Conservation (phyloP, 2,329 filamentous ascomycete species). For the Sporothrix globosa region DNA sequence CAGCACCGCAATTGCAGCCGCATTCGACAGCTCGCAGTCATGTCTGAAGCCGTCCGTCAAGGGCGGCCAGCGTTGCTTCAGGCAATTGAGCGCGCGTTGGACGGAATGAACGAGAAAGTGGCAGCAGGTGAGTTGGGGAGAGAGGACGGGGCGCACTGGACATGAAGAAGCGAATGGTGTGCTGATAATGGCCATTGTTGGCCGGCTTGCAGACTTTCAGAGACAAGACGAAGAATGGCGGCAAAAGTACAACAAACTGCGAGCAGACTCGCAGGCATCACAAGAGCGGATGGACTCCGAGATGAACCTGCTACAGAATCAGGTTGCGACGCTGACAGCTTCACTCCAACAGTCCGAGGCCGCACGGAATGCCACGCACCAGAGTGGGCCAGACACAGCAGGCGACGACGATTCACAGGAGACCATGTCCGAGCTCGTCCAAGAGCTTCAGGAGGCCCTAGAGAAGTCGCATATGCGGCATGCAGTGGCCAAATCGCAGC, state of each 20-base stretch:
- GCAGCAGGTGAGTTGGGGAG: conserved; percentile 29
- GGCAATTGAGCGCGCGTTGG: conserved; percentile 48
- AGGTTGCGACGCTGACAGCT: conserved; percentile 43
- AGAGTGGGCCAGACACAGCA: not conserved
- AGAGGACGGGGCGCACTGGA: no score
- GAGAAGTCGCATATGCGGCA: conserved; percentile 33
- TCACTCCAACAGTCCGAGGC: not conserved
- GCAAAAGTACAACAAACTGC: conserved; percentile 22
- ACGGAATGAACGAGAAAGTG: conserved; percentile 44
- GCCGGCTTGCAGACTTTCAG: conserved; percentile 10
- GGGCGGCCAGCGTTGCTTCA: conserved; percentile 45
- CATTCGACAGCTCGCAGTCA: not conserved
- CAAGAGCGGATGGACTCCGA: conserved; percentile 47
- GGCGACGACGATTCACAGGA: not conserved
- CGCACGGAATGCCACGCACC: not conserved
- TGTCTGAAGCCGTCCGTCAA: not conserved
- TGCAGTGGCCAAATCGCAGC: conserved; percentile 34
- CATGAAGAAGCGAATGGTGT: not conserved
- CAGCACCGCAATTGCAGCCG: not conserved
- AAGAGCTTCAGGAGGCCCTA: conserved; percentile 30
- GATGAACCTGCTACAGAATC: conserved; percentile 47
- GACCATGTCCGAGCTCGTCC: not conserved
- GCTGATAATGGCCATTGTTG: not conserved
- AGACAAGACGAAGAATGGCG: not conserved
- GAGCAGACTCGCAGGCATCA: not conserved